Evolutionary conservation across 2,329 filamentous ascomycete genomes (phyloP).

Genomic region (Colletotrichum shisoi): DNA sequence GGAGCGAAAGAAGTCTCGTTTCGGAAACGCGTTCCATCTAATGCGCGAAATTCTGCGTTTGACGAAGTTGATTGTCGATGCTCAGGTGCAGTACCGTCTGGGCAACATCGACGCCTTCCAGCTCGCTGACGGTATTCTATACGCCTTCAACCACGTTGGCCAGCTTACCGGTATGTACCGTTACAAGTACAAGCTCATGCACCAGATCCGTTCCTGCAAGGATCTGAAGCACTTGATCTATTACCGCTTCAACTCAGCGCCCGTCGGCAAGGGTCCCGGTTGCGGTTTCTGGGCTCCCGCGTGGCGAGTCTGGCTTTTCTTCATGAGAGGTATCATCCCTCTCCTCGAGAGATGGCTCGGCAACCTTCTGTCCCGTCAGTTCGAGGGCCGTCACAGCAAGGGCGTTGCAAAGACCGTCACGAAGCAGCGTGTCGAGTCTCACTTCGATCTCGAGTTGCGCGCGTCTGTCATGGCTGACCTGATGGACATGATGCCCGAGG

Average conservation of each 20-base stretch:
- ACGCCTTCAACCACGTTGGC: constrained; percentile 98
- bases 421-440: constrained; percentile 97
- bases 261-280: constrained; percentile 95
- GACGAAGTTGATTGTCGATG: constrained; percentile 97
- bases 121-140: constrained; percentile 96
- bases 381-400: constrained; percentile 98
- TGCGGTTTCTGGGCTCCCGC: constrained; percentile 99
- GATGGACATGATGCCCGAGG: constrained; percentile 99
- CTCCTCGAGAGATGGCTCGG: constrained; percentile 96
- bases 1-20: constrained; percentile 98
- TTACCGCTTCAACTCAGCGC: constrained; percentile 96
- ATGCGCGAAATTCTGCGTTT: constrained; percentile 97
- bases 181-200: constrained; percentile 99
- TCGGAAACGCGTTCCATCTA: constrained; percentile 97
- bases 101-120: constrained; percentile 99
- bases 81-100: constrained; percentile 95
- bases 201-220: constrained; percentile 98
- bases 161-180: constrained; percentile 99
- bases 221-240: constrained; percentile 99
- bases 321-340: constrained; percentile 98
- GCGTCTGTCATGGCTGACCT: constrained; percentile 98
- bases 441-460: constrained; percentile 95
- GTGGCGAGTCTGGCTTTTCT: constrained; percentile 99
- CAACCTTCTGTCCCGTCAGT: constrained; percentile 94
- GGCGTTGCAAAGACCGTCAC: constrained; percentile 99